These are phyloP conservation scores for Yamadazyma sp. DNA, from an alignment of 805 yeast genomes.

Conservation along the genomic window DNA sequence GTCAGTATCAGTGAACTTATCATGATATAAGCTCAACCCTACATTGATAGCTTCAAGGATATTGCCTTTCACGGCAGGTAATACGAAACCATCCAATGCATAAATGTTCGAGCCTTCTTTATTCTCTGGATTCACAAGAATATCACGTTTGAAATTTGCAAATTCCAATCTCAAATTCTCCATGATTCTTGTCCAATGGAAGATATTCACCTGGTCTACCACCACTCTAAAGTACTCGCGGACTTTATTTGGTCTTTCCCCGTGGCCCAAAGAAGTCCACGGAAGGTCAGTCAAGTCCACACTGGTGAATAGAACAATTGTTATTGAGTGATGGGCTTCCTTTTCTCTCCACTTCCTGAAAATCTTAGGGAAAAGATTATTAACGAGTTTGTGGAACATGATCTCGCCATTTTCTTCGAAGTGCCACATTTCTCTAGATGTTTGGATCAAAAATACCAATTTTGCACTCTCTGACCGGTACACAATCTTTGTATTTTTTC, in stretches of 20 bases:
- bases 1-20: constrained; percentile 81
- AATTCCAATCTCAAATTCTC: constrained; percentile 81
- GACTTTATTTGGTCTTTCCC: constrained; percentile 67
- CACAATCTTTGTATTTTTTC: constrained; percentile 71
- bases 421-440: constrained; percentile 96
- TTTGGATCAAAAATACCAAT: constrained; percentile 78
- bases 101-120: constrained; percentile 11
- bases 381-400: constrained; percentile 86
- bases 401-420: constrained; percentile 96
- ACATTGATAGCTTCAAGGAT: constrained; percentile 82
- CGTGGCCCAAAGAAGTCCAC: constrained; percentile 61
- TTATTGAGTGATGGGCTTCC: constrained; percentile 87
- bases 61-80: constrained; percentile 90
- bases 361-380: constrained; percentile 86
- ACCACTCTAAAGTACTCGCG: constrained; percentile 88
- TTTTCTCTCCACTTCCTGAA: constrained; percentile 84
- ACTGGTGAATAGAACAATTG: constrained; percentile 84
- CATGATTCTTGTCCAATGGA: constrained; percentile 92
- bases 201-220: constrained; percentile 88
- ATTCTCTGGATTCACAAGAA: constrained; percentile 45
- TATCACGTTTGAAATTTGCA: constrained; percentile 74
- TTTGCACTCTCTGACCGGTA: constrained; percentile 91
- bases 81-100: constrained; percentile 56
- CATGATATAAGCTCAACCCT: constrained; percentile 73
- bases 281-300: constrained; percentile 58